Evolutionary conservation across 1,139 yeast genomes (phyloP), one percentile per base, ranked within the genome.

Genomic region (Geotrichum fermentans): DNA sequence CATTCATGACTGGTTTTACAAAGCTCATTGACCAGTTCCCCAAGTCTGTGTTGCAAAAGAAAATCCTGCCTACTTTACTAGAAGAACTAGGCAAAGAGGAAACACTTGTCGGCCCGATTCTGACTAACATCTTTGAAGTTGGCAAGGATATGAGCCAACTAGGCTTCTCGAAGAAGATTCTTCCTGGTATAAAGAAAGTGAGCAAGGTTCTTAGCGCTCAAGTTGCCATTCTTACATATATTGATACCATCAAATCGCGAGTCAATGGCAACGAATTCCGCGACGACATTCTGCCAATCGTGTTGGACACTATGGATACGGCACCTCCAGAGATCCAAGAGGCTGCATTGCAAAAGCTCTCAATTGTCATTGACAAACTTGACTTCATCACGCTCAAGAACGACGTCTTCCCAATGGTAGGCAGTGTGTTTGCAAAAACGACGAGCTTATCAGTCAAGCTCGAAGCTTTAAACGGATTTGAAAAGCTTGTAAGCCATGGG

Each of bases 371-470:
- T 2, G 73, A 69, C 8, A 72, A 76, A 44, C 69, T 83, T 44
- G 94, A 82, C 49, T 86, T 87, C 60, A 78, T 90, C 5, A 78
- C 82, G 32, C 73, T 88, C 49, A 88, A 90, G 57, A 82, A 81
- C 57, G 78, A 78, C 16, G 71, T 88, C 16, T 78, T 86, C 62
- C 96, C 96, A 1, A 69, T 80, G 38, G 72, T 89, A 21, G 78
- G 88, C 37, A 77, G 75, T 39, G 77, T 87, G 2, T 90, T 89
- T 66, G 78, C 87, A 37, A 84, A 88, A 40, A 90, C 97, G 0
- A 85, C 94, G 0, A 79, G 92, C 37, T 69, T 89, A 36, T 80
- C 86, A 2, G 85, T 90, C 28, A 89, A 92, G 59, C 71, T 83
- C 30, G 74, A 80, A 13, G 78, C 95, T 2, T 73, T 89, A n/a